Evolutionary conservation across 768 basidiomycete species (phyloP).

Genomic region (Kockovaella imperatae): DNA sequence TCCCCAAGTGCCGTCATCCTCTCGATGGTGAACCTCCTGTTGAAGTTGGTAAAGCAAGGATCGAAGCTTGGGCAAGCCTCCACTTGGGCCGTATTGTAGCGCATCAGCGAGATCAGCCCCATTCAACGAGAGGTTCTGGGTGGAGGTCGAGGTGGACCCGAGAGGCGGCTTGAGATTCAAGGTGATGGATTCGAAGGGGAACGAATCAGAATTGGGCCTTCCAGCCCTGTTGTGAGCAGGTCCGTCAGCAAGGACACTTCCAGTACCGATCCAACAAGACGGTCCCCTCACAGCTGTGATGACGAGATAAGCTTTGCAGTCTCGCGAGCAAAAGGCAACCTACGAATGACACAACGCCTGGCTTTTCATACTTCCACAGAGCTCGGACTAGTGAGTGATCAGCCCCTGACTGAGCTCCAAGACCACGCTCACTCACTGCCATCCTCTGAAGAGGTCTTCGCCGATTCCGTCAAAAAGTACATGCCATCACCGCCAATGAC

Average conservation of each 20-base stretch:
- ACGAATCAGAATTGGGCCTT: constrained; percentile 81
- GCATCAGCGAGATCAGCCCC: constrained; percentile 56
- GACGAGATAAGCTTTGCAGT: constrained; percentile 44
- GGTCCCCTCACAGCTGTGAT: not conserved
- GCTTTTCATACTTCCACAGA: constrained; percentile 71
- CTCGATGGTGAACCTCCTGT: constrained; percentile 58
- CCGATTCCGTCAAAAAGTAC: constrained; percentile 23
- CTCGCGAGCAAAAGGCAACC: constrained; percentile 48
- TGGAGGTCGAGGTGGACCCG: constrained; percentile 37
- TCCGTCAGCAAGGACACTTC: not conserved
- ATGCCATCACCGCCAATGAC: too few species aligned
- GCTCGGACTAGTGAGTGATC: constrained; percentile 50
- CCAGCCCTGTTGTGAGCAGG: constrained; percentile 53
- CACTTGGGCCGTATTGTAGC: constrained; percentile 70
- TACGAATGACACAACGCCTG: constrained; percentile 51
- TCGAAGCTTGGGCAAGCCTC: constrained; percentile 57
- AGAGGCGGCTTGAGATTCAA: constrained; percentile 46
- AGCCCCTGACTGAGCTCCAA: not conserved
- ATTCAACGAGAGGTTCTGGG: constrained; percentile 51
- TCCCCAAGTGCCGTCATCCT: constrained; percentile 56
- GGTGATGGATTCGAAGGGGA: constrained; percentile 80
- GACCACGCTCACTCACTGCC: constrained; percentile 23
- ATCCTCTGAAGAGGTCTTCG: constrained; percentile 17
- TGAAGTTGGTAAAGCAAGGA: constrained; percentile 54
- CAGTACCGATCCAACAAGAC: not conserved